Evolutionary conservation across 805 yeast genomes (phyloP), one percentile per base, ranked within the genome.

Genomic region (Ogataea trehaloabstinens): DNA sequence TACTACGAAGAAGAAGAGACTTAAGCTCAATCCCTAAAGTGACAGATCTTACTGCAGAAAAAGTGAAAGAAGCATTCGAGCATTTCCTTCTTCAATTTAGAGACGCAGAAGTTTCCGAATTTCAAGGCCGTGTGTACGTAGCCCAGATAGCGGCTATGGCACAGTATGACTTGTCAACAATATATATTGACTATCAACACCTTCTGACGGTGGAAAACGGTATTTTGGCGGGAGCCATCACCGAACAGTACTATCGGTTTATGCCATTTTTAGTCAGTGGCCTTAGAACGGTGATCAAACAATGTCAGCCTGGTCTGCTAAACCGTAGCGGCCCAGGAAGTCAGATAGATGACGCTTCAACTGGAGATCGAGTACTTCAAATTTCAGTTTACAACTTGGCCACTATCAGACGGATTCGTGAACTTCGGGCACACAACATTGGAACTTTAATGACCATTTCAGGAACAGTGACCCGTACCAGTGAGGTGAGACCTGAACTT

Each of bases 401-500:
- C 1, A 67, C 86, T 0, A 74, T 84, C 13, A 78, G 86, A 53
- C 76, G 95, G 60, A 84, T 93, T 51, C 78, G 99, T 57, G 98
- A 91, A 56, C 74, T 93, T 41, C 76, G 93, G 55, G 85, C 97
- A 2, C 95, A 86, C 50, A 83, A 82, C 48, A 83, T 93, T 41
- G 99, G 98, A 12, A 72, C 85, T 7, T 71, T 91, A 44, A 73
- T 88, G 67, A 71, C 91, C 7, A 85, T 91, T 24, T 80, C 91
- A 6, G 99, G 98, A 40, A 93, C 99, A 0, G 96, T 93, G 4
- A 91, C 98, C 0, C 78, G 98, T 60, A 88, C 98, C 0, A 83
- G 95, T 17, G 98, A 93, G 65, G 97, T 93, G 10, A 78, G 98
- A 41, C 99, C 99, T 0, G 99, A 93, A 63, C 72, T 93, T 45